A percentile compares a stretch with the other conserved stretches of the same genome.
Evolutionary conservation across 2,329 filamentous ascomycete species (phyloP).

Genomic region (Colletotrichum tamarilloi): DNA sequence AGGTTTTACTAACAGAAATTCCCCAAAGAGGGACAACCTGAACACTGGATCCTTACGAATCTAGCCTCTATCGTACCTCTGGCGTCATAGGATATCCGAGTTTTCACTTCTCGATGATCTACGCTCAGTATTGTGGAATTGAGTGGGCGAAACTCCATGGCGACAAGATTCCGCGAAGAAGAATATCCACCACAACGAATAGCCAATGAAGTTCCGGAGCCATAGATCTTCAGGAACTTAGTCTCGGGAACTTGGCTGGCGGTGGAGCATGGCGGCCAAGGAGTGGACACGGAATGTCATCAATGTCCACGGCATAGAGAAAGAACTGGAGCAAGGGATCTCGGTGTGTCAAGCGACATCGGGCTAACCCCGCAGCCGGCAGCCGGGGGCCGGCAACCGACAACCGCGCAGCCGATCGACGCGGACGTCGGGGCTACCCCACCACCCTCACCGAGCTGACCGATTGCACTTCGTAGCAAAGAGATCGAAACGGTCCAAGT

Average conservation of each 20-base stretch:
- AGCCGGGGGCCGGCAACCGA: conserved; percentile 26
- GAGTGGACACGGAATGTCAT: conserved; percentile 33
- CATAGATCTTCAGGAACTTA: conserved; percentile 31
- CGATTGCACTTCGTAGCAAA: conserved; percentile 3
- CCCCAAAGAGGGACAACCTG: neutral
- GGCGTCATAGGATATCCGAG: neutral
- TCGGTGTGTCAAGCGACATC: conserved; percentile 33
- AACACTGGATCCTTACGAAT: neutral
- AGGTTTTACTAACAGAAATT: too few species aligned
- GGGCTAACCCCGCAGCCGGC: conserved; percentile 30
- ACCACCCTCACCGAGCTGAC: conserved; percentile 30
- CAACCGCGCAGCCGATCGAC: conserved; percentile 31
- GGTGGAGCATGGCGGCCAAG: conserved; percentile 20
- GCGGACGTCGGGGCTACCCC: conserved; percentile 32
- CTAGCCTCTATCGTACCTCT: neutral
- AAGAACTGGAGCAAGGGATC: conserved; percentile 30
- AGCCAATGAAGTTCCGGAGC: conserved; percentile 19
- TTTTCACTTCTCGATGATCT: conserved; percentile 6
- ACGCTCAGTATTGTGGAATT: neutral
- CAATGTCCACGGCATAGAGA: conserved; percentile 14
- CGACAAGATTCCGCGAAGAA: neutral
- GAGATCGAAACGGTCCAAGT: neutral
- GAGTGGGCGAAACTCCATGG: neutral
- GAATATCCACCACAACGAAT: neutral
- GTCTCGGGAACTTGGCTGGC: conserved; percentile 25